Conservation (phyloP, 106 monocot genomes). For the Hemerocallis citrina region DNA sequence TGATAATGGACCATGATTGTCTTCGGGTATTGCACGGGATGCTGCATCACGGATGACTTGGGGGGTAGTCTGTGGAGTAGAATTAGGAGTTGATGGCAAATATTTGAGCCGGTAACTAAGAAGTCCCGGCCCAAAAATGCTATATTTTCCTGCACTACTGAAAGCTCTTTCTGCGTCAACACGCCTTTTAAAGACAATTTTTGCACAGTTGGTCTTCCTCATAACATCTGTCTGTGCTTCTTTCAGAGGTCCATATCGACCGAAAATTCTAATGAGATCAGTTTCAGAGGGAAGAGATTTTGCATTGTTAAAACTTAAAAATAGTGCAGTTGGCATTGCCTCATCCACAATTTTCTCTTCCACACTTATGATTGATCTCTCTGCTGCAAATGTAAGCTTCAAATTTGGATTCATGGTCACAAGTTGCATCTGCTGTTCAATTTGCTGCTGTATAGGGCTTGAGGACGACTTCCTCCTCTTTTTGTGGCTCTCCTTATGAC, state of each 20-base stretch:
- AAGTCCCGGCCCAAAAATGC: conserved; percentile 61
- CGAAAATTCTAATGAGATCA: conserved; percentile 66
- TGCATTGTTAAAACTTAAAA: conserved; percentile 46
- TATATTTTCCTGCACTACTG: conserved; percentile 53
- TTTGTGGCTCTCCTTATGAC: neutral
- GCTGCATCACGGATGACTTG: conserved; percentile 7
- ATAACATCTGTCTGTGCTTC: conserved; percentile 44
- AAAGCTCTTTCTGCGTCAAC: conserved; percentile 80
- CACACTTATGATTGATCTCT: conserved; percentile 26
- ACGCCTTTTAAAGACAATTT: conserved; percentile 59
- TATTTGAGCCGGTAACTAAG: conserved; percentile 52
- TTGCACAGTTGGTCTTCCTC: conserved; percentile 30
- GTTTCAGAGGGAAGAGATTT: conserved; percentile 47
- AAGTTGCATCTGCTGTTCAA: conserved; percentile 16
- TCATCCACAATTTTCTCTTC: conserved; percentile 43
- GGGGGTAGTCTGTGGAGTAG: conserved; percentile 1
- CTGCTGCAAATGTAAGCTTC: conserved; percentile 18
- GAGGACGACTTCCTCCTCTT: conserved; percentile 25
- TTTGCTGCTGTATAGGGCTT: conserved; percentile 5
- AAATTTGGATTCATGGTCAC: conserved; percentile 5
- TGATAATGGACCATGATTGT: neutral
- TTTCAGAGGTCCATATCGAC: conserved; percentile 72
- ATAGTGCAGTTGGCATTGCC: conserved; percentile 33
- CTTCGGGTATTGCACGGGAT: neutral
- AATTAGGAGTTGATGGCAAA: conserved; percentile 17